Evolutionary conservation across 495 filamentous ascomycete genomes (phyloP).

Genomic region (Pyrenopolyporus hunteri): DNA sequence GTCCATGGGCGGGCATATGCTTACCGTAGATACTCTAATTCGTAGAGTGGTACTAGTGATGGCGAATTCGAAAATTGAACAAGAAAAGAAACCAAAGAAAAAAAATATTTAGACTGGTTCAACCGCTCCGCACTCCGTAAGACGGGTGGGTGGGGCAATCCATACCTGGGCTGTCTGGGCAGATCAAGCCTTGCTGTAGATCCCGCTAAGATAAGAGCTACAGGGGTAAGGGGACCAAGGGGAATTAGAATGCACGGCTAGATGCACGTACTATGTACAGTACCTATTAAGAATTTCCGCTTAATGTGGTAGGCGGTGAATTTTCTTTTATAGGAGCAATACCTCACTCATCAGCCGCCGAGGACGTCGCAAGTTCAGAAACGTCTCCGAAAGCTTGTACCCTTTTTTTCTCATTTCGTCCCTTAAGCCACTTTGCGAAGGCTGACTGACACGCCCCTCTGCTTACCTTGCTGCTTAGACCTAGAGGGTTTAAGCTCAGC

Average conservation of each 20-base stretch:
- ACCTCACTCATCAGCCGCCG: slow-evolving; percentile 28
- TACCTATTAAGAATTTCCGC: background rate
- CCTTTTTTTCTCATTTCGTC: background rate
- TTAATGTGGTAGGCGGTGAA: slow-evolving; percentile 40
- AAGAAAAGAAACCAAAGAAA: slow-evolving; percentile 9
- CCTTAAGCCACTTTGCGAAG: background rate
- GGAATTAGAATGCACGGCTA: background rate
- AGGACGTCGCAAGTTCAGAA: slow-evolving; percentile 31
- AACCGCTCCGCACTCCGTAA: slow-evolving; percentile 1
- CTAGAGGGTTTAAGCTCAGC: no score
- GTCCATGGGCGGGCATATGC: background rate
- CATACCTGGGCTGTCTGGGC: no score
- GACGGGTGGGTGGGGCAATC: slow-evolving; percentile 12
- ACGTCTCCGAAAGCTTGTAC: slow-evolving; percentile 1
- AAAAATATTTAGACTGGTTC: slow-evolving; percentile 11
- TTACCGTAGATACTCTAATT: slow-evolving; percentile 2
- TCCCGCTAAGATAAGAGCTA: slow-evolving; percentile 33
- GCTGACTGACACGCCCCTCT: background rate
- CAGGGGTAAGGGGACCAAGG: slow-evolving; percentile 4
- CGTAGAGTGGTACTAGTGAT: background rate
- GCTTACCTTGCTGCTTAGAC: background rate
- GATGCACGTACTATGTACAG: background rate
- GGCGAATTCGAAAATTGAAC: slow-evolving; percentile 1
- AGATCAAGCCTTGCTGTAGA: slow-evolving; percentile 28
- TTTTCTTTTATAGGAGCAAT: slow-evolving; percentile 19